Evolutionary conservation across 225 moss, liverwort and hornwort species (phyloP), one percentile per base, ranked within the genome.

Genomic region (Sphagnum tenellum): DNA sequence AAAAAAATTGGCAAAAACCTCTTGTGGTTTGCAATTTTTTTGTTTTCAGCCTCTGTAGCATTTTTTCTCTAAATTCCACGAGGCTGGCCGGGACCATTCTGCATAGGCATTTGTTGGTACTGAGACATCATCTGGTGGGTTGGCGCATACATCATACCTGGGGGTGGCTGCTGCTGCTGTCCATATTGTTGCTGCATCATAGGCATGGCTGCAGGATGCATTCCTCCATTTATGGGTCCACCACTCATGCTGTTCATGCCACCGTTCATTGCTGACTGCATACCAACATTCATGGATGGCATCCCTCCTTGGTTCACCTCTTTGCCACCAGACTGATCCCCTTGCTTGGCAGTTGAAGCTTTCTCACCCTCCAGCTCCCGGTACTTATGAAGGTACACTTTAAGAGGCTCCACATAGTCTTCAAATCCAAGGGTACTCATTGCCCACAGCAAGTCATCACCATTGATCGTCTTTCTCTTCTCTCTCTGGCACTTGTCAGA

Each of bases 371-470:
- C 92, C 54, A 87, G 78, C 75, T 93, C 89, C 1, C 91, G 84
- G 66, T 89, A 92, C 76, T 92, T 92, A 74, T 92, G 91, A 65
- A 92, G 76, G 66, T 91, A 91, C 48, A 91, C 84, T 73, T 91
- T 91, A 49, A 91, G 58, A 49, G 91, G 91, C 66, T 92, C 92
- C 53, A 92, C 92, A 56, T 89, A 92, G 65, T 92, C 92, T 57
- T 92, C 91, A 44, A 92, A 92, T 49, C 91, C 91, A 5, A 92
- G 86, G 3, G 91, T 92, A 53, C 89, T 92, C 89, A 92, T 92
- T 58, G 91, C 91, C 91, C 91, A 92, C 49, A 92, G 79, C 58
- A 92, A 65, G 75, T 92, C 91, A 49, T 92, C 91, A 5, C 91
- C 91, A 44, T 92, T 92, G 47, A 92, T 92, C 0, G 91, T 92